Base-by-base conservation (phyloP, 345 rosid species). In the Gossypium raimondii region DNA sequence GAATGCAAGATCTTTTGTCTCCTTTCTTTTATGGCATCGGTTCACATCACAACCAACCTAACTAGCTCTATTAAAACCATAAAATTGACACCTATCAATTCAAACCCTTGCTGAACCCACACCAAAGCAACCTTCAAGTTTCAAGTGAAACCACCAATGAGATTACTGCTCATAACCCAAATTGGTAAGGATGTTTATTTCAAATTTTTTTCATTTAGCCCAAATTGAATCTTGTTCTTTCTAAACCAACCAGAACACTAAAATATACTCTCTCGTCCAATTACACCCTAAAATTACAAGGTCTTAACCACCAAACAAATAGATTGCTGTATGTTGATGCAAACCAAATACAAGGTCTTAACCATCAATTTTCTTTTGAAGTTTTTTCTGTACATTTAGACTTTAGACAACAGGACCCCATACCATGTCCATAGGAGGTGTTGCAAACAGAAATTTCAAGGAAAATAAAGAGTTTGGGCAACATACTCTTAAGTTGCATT, bases 1-100 rank as follows among this genome's bases (percentile, higher is more conserved):
- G 38, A 59, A 24, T 22, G 47, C 67, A 16, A 63, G 22, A 38
- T 63, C 48, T 63, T 47, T 63, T 64, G n/a, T 64, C 69, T 43
- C 18, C 27, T 62, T 11, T 41, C 69, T 43, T 64, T 12, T 10
- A 24, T 12, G 3, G 25, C 24, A 64, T n/a, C 1, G 50, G 44
- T 60, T 60, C 43, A 14, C n/a, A 64, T 41, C 50, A 64, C 14
- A 41, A 64, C 24, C 69, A 41, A 25, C 16, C 50, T 41, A 41
- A 27, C 4, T 12, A 17, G 18, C 18, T n/a, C 48, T n/a, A n/a
- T 41, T 64, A 10, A 34, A 64, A 41, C 14, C 27, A 24, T 9
- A n/a, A 14, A 41, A 64, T 3, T 11, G 16, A 11, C 48, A 41
- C 24, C 68, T 41, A 38, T 41, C 50, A 64, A 62, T 34, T 34